A percentile compares a stretch with the other conserved stretches of the same genome.
Evolutionary conservation across 2,329 filamentous ascomycete species (phyloP).

Genomic region (Microdochium paspali): DNA sequence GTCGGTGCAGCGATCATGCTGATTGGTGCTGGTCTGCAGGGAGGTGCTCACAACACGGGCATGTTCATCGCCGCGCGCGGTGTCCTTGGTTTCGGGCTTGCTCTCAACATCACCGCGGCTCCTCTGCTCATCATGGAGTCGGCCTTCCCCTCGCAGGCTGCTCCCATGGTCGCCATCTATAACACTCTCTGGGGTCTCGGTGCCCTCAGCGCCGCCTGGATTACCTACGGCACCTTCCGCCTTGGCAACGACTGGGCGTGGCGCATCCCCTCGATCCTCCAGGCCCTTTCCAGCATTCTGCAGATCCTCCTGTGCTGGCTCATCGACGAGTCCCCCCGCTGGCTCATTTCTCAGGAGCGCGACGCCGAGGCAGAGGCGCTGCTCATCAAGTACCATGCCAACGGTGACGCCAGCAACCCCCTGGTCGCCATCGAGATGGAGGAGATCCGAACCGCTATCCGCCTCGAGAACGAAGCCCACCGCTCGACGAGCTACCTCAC

Average conservation of each 20-base stretch:
- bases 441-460: constrained; percentile 10
- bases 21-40: constrained; percentile 29
- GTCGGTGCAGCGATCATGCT: constrained; percentile 25
- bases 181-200: constrained; percentile 36
- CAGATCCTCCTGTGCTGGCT: constrained; percentile 8
- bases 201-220: constrained; percentile 8
- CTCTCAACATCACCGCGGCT: constrained; percentile 13
- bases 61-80: constrained; percentile 32
- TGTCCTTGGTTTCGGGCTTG: constrained; percentile 29
- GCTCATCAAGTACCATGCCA: constrained; percentile 7
- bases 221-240: constrained; percentile 9
- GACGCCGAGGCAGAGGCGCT: constrained; percentile 9
- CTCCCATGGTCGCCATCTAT: constrained; percentile 12
- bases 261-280: constrained; percentile 10
- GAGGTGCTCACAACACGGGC: constrained; percentile 30
- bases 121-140: constrained; percentile 6
- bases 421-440: constrained; percentile 13
- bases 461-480: constrained; percentile 5
- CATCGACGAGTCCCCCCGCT: constrained; percentile 15
- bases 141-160: constrained; percentile 3
- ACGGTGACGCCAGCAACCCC: constrained; percentile 5
- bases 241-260: constrained; percentile 8
- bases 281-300: constrained; percentile 11
- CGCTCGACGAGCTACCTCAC: constrained; percentile 8
- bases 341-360: constrained; percentile 12